These are phyloP conservation scores for Fallopia convolvulus DNA, from an alignment of 148 eudicot species.

Conservation along the genomic window DNA sequence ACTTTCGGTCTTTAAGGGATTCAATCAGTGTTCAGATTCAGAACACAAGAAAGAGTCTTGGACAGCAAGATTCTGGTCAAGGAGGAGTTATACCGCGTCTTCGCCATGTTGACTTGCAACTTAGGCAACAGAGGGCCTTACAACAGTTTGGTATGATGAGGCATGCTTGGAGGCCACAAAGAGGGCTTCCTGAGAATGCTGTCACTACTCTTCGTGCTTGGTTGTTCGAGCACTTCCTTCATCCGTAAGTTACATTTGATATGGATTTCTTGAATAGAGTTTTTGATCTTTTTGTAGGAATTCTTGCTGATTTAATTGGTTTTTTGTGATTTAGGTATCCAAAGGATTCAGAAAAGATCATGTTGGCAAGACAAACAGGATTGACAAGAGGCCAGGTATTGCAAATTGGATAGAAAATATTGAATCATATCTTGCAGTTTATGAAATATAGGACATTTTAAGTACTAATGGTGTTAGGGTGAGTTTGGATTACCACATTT, in stretches of 20 bases:
- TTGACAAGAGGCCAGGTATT: conserved; percentile 84
- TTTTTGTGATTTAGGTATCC: conserved; percentile 51
- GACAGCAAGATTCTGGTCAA: conserved; percentile 57
- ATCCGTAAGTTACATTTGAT: conserved; percentile 55
- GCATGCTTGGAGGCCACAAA: conserved; percentile 96
- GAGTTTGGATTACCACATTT: too few species aligned
- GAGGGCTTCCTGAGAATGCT: conserved; percentile 86
- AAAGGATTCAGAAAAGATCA: conserved; percentile 80
- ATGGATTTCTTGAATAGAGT: not conserved
- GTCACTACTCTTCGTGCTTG: conserved; percentile 95
- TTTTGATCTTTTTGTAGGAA: not conserved
- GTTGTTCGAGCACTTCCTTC: conserved; percentile 95
- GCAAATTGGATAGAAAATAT: not conserved
- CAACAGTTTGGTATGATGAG: conserved; percentile 79
- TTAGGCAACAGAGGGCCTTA: conserved; percentile 72
- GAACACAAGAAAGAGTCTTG: conserved; percentile 43
- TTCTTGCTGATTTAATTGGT: not conserved
- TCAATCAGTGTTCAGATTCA: conserved; percentile 64
- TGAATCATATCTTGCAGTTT: not conserved
- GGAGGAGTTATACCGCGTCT: conserved; percentile 66
- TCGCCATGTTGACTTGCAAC: conserved; percentile 74
- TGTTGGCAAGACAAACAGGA: conserved; percentile 88
- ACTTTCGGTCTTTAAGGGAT: conserved; percentile 75
- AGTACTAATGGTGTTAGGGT: too few species aligned
- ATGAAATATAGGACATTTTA: too few species aligned